A percentile compares a stretch with the other conserved stretches of the same genome.
Conservation (phyloP, 257 asterid genomes). For the Cordia subcordata region DNA sequence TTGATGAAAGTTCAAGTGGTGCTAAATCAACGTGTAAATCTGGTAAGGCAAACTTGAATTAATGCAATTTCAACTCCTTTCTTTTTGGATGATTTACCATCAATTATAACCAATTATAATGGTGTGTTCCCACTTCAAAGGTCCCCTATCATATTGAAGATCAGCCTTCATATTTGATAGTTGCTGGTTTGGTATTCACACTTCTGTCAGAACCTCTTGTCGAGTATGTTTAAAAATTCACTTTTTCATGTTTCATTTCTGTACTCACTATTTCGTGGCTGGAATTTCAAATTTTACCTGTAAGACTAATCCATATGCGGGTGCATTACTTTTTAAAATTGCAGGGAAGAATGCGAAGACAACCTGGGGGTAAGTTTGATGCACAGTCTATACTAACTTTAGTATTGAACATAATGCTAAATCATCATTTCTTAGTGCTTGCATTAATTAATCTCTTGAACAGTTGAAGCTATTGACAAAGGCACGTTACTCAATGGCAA, state of each 20-base stretch:
- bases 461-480: constrained; percentile 82
- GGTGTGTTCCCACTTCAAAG: constrained; percentile 37
- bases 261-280: constrained; percentile 3
- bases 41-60: constrained; percentile 36
- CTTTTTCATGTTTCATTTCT: constrained; percentile 10
- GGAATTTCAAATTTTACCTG: constrained; percentile 5
- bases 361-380: constrained; percentile 64
- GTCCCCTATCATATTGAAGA: constrained; percentile 95
- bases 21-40: constrained; percentile 68
- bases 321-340: constrained; percentile 11
- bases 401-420: constrained; percentile 7
- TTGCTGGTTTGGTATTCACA: constrained; percentile 97
- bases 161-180: constrained; percentile 82
- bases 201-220: constrained; percentile 93
- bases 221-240: constrained; percentile 39
- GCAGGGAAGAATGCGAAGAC: constrained; percentile 89
- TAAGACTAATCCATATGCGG: constrained; percentile 1
- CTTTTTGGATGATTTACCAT: constrained; percentile 12
- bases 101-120: constrained; percentile 11
- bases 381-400: constrained; percentile 2
- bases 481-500: constrained; percentile 82
- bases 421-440: constrained; percentile 1
- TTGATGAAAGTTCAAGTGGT: constrained; percentile 62
- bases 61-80: constrained; percentile 7
- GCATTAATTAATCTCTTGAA: constrained; percentile 16